Evolutionary conservation across 2,329 filamentous ascomycete genomes (phyloP).

Genomic region (Thielaviopsis euricoi): DNA sequence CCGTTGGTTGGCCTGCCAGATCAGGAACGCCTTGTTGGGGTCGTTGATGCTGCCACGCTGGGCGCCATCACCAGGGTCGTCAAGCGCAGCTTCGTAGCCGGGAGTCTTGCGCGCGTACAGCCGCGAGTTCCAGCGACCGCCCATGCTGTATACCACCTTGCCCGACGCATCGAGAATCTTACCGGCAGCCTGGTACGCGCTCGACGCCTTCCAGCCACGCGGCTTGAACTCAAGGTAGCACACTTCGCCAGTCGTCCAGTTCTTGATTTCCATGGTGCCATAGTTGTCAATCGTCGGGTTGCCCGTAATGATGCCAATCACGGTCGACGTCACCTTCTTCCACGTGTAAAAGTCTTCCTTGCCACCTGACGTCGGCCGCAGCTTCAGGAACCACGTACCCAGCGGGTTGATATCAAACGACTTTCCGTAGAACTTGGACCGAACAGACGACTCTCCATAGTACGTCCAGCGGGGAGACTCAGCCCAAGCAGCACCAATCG

Average conservation of each 20-base stretch:
- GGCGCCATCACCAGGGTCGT: conserved; percentile 33
- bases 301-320: conserved; percentile 96
- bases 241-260: conserved; percentile 89
- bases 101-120: conserved; percentile 88
- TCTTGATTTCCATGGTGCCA: conserved; percentile 91
- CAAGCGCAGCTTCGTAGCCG: conserved; percentile 64
- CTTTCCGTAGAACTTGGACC: conserved; percentile 93
- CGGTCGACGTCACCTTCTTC: conserved; percentile 96
- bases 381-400: conserved; percentile 87
- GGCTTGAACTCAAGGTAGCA: conserved; percentile 84
- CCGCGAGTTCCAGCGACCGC: conserved; percentile 93
- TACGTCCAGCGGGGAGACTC: conserved; percentile 93
- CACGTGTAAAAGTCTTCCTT: conserved; percentile 87
- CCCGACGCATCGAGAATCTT: conserved; percentile 68
- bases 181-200: conserved; percentile 74
- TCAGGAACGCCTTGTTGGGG: conserved; percentile 64
- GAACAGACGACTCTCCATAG: conserved; percentile 88
- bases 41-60: conserved; percentile 40
- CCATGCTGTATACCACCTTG: conserved; percentile 74
- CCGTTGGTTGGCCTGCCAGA: conserved; percentile 78
- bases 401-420: conserved; percentile 95
- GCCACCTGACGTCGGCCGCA: conserved; percentile 59
- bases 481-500: conserved; percentile 81
- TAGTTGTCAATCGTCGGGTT: conserved; percentile 97
- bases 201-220: conserved; percentile 87